Evolutionary conservation across 2,329 filamentous ascomycete species (phyloP).

Genomic region (Falciphora oryzae): DNA sequence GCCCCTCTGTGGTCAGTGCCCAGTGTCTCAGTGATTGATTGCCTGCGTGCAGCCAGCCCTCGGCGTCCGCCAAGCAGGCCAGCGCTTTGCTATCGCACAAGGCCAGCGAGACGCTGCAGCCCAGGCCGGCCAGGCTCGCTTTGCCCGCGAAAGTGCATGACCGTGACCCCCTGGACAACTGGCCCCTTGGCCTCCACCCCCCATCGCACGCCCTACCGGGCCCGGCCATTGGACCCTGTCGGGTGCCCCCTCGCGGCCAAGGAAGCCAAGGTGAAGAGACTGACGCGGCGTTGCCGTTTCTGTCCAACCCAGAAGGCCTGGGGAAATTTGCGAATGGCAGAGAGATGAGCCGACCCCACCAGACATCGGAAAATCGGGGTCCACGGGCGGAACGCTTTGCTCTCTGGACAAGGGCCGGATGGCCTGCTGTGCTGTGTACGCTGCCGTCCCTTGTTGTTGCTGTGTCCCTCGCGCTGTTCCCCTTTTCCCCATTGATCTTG

Average conservation of each 20-base stretch:
- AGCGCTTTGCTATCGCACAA: neutral
- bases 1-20: neutral
- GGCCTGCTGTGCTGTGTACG: neutral
- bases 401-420: neutral
- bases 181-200: neutral
- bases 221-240: neutral
- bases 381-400: neutral
- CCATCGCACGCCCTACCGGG: neutral
- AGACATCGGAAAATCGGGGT: neutral
- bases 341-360: neutral
- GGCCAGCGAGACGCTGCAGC: too few relatives aligned
- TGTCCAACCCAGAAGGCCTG: neutral
- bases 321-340: neutral
- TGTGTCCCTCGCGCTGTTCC: neutral
- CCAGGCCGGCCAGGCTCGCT: neutral
- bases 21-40: too few relatives aligned
- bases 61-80: neutral
- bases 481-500: neutral
- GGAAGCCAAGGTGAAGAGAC: neutral
- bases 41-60: too few relatives aligned
- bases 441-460: neutral
- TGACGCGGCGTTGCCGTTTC: neutral
- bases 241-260: neutral
- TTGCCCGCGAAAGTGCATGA: neutral
- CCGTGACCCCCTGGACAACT: neutral